phyloP scores from a whole-genome alignment of 108 stramenopile genomes.

The Skeletonema menzelii region DNA sequence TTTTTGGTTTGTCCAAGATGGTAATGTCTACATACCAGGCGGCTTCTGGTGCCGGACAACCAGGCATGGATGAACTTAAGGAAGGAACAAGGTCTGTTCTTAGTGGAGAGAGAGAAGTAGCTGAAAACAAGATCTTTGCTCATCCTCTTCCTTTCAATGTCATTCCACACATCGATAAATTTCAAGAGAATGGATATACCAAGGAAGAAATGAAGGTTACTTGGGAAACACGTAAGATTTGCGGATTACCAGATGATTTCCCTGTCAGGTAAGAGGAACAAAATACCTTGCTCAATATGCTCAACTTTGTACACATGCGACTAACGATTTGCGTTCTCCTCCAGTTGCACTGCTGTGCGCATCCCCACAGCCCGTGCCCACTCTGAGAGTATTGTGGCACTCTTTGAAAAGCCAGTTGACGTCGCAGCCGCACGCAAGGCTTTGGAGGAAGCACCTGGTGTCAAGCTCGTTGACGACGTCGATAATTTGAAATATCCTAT shows the following conservation, averaged over 20 bases:
- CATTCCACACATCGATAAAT: slow-evolving; percentile 99
- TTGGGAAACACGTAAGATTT: slow-evolving; percentile 98
- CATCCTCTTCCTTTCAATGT: slow-evolving; percentile 98
- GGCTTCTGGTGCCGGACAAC: slow-evolving; percentile 84
- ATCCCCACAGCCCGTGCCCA: slow-evolving; percentile 98
- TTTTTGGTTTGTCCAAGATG: slow-evolving; percentile 88
- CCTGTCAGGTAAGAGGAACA: slow-evolving; percentile 55
- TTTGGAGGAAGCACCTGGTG: slow-evolving; percentile 77
- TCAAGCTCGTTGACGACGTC: slow-evolving; percentile 81
- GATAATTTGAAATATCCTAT: slow-evolving; percentile 87
- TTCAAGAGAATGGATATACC: slow-evolving; percentile 98
- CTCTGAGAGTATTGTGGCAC: slow-evolving; percentile 93
- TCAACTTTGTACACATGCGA: neutral
- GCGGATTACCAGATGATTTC: slow-evolving; percentile 73
- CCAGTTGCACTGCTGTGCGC: slow-evolving; percentile 92
- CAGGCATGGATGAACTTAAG: slow-evolving; percentile 96
- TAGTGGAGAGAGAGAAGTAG: slow-evolving; percentile 63
- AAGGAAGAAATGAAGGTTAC: slow-evolving; percentile 99
- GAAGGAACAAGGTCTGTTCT: slow-evolving; percentile 81
- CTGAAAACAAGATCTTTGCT: slow-evolving; percentile 88
- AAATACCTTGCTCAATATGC: neutral
- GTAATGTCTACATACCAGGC: slow-evolving; percentile 98
- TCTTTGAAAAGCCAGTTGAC: slow-evolving; percentile 88
- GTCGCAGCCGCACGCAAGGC: slow-evolving; percentile 77
- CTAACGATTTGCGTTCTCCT: neutral